Conservation (phyloP, 306 rosid species). For the peach (Prunus persica) region DNA sequence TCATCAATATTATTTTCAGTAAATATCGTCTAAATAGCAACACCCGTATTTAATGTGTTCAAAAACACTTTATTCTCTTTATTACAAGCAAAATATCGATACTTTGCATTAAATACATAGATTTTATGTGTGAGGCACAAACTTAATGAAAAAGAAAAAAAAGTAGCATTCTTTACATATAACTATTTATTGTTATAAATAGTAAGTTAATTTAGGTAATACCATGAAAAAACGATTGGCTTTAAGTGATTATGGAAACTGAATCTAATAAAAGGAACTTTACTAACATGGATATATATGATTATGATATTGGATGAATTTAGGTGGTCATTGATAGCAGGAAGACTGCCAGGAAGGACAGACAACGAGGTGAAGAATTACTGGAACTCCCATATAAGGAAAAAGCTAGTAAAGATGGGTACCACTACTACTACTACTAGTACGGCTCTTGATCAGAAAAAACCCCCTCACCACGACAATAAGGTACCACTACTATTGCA, state of each 20-base stretch:
- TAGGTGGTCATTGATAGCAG: conserved; percentile 57
- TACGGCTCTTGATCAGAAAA: background rate
- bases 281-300: background rate
- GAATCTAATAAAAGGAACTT: no score
- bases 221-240: background rate
- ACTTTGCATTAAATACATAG: no score
- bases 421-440: background rate
- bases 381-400: conserved; percentile 41
- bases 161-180: no score
- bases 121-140: no score
- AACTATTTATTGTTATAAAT: no score
- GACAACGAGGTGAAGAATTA: conserved; percentile 48
- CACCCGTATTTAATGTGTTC: no score
- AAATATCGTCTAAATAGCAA: no score
- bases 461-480: conserved; percentile 2
- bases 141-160: no score
- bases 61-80: no score
- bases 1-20: no score
- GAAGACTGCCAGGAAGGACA: conserved; percentile 54
- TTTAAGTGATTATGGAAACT: background rate
- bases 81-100: no score
- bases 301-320: background rate
- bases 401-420: conserved; percentile 23
- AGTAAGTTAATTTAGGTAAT: background rate
- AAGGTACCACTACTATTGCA: background rate